A percentile compares a stretch with the other conserved stretches of the same genome.
These are phyloP conservation scores for Scedosporium dehoogii DNA, from an alignment of 2,329 filamentous ascomycete species.

Conservation along the genomic window DNA sequence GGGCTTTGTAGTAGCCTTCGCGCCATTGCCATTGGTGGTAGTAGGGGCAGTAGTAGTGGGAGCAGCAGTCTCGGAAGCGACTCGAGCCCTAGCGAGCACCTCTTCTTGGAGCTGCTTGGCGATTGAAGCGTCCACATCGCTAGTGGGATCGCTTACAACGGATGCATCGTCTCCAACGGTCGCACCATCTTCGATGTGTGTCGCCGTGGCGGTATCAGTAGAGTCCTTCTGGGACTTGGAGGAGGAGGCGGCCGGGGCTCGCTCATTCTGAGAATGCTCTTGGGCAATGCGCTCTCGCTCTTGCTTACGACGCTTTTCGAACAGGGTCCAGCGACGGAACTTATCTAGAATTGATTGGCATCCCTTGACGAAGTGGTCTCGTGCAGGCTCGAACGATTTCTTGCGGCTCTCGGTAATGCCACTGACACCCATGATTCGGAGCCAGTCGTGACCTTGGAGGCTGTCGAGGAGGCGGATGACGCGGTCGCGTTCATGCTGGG, in stretches of 20 bases:
- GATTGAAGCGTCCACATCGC: slow-evolving; percentile 58
- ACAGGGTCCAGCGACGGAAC: slow-evolving; percentile 77
- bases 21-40: slow-evolving; percentile 18
- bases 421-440: slow-evolving; percentile 82
- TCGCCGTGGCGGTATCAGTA: neutral
- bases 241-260: slow-evolving; percentile 5
- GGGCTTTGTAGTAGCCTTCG: slow-evolving; percentile 13
- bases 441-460: slow-evolving; percentile 84
- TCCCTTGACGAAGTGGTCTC: slow-evolving; percentile 74
- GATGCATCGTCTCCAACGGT: slow-evolving; percentile 10
- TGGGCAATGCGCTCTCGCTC: slow-evolving; percentile 56
- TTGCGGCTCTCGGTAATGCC: slow-evolving; percentile 77
- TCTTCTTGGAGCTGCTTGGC: slow-evolving; percentile 70
- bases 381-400: slow-evolving; percentile 76
- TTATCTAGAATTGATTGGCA: slow-evolving; percentile 77
- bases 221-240: slow-evolving; percentile 1
- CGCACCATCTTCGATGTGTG: slow-evolving; percentile 15
- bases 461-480: slow-evolving; percentile 63
- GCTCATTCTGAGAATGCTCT: slow-evolving; percentile 12
- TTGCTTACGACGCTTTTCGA: slow-evolving; percentile 74
- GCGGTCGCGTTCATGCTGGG: slow-evolving; percentile 57
- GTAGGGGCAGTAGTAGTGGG: slow-evolving; percentile 22
- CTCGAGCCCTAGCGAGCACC: slow-evolving; percentile 44
- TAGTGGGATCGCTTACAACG: slow-evolving; percentile 4
- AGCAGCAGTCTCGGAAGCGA: slow-evolving; percentile 23